phyloP scores from a whole-genome alignment of 768 basidiomycete species.

The Heimioporus sp. region DNA sequence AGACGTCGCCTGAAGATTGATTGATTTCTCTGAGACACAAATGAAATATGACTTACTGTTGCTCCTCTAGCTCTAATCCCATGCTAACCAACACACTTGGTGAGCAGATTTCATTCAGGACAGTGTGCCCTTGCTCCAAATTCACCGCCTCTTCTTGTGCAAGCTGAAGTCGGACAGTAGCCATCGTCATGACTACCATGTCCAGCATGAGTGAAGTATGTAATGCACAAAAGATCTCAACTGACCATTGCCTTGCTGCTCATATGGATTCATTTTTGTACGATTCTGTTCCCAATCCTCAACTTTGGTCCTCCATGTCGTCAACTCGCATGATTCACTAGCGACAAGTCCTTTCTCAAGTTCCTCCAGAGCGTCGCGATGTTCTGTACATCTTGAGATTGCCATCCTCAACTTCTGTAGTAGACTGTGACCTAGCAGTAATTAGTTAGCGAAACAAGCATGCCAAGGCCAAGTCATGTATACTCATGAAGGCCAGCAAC shows the following conservation, averaged over 20 bases:
- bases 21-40: constrained; percentile 15
- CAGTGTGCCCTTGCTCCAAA: constrained; percentile 4
- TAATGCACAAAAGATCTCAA: not conserved
- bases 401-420: not conserved
- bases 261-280: not conserved
- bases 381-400: not conserved
- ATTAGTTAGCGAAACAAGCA: no score
- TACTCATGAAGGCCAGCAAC: not conserved
- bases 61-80: not conserved
- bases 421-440: not conserved
- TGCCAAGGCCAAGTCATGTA: no score
- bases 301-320: constrained; percentile 11
- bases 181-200: not conserved
- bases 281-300: not conserved
- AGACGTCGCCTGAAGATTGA: constrained; percentile 1
- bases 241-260: not conserved
- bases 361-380: not conserved
- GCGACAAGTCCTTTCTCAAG: not conserved
- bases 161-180: not conserved
- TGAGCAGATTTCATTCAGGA: not conserved
- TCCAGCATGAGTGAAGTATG: not conserved
- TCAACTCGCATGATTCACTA: constrained; percentile 18
- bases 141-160: not conserved
- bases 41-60: not conserved
- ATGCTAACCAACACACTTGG: not conserved